Evolutionary conservation across 169 alveolate species (phyloP), one percentile per base, ranked within the genome.

Genomic region (Plasmodium gonderi): DNA sequence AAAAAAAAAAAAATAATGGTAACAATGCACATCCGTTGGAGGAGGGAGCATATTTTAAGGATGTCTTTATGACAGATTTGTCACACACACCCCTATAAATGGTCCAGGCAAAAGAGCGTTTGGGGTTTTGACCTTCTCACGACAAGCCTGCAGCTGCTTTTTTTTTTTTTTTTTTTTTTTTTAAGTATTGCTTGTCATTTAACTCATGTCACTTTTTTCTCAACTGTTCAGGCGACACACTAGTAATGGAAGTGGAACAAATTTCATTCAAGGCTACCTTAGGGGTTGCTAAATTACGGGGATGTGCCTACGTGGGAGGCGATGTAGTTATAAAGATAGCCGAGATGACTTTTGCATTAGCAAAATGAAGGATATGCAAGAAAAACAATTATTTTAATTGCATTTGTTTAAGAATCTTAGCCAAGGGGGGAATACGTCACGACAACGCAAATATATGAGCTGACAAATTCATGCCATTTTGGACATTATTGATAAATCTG

Each of bases 331-430:
- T 95, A 36, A 90, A 91, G 45, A 91, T 95, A 12, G 85, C 36
- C 31, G 96, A 95, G 69, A 83, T 95, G 95, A 92, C 80, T 14
- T 95, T 95, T 83, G 96, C 96, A 11, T 89, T 95, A 36, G 92
- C 90, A 51, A 85, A 74, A 51, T 92, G 76, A 87, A 31, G 29
- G 42, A 68, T 17, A 14, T 40, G 26, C 26, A 44, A 17, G 51
- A 7, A 45, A 54, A 40, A 49, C 45, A 76, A 38, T 40, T 76
- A 1, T 40, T 60, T 79, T 33, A 42, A 54, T 60, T 29, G 65
- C 38, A 79, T 60, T 60, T 74, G 36, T 79, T 79, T 79, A 81
- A 67, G 75, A 81, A 44, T 81, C 38, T 44, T 29, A 33, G 17
- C 68, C 40, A 38, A 8, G 60, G 80, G 14, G 26, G 11, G 36